These are phyloP conservation scores for Gryganskiella cystojenkinii DNA, from an alignment of 192 early-diverging fungal genomes.

Conservation along the genomic window DNA sequence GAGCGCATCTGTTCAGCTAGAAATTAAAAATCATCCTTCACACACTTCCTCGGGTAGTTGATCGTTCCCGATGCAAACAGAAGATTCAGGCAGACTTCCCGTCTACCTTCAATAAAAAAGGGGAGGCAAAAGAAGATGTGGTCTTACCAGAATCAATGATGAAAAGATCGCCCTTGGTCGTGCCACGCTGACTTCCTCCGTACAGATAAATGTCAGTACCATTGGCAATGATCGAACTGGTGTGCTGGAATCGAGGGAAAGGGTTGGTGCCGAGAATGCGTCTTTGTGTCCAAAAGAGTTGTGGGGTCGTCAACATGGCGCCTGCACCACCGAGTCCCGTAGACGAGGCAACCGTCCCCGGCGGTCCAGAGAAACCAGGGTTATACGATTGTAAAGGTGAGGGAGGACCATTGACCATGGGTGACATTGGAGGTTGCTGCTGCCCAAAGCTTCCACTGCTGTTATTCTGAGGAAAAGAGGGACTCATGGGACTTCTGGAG, in stretches of 20 bases:
- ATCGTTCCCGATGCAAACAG: no score
- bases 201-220: slow-evolving; percentile 47
- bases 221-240: slow-evolving; percentile 27
- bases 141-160: slow-evolving; percentile 49
- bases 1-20: no score
- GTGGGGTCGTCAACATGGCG: slow-evolving; percentile 25
- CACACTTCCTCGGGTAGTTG: no score
- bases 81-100: neutral
- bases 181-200: slow-evolving; percentile 43
- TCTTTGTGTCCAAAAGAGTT: slow-evolving; percentile 46
- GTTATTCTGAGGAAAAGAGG: slow-evolving; percentile 9
- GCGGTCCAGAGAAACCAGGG: neutral
- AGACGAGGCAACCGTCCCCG: neutral
- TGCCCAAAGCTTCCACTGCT: neutral
- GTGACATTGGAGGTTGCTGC: neutral
- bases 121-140: neutral
- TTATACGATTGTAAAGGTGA: slow-evolving; percentile 14
- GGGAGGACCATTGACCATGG: slow-evolving; percentile 4
- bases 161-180: slow-evolving; percentile 42
- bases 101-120: neutral
- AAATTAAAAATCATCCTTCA: no score
- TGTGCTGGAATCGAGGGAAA: slow-evolving; percentile 44
- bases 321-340: neutral
- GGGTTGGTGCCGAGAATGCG: slow-evolving; percentile 48
- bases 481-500: slow-evolving; percentile 33